Conservation (phyloP, 1,284 basidiomycete species). For the Neonothopanus nambi region DNA sequence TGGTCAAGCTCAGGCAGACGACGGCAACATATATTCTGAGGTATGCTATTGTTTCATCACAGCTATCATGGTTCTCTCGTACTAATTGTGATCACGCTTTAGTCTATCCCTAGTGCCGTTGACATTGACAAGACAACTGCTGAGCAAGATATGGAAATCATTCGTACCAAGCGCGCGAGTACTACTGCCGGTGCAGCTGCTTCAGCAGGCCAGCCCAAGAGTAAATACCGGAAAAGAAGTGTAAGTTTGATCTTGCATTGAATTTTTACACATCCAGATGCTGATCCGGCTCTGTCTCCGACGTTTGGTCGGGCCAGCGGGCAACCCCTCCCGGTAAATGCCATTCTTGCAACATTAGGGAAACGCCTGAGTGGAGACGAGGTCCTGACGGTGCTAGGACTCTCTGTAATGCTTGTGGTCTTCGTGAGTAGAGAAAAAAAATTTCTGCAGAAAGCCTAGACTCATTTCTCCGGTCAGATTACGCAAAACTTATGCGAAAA, state of each 20-base stretch:
- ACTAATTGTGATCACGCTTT: not conserved
- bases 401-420: slow-evolving; percentile 78
- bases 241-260: slow-evolving; percentile 46
- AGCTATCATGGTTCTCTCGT: not conserved
- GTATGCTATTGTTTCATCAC: slow-evolving; percentile 8
- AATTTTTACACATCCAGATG: slow-evolving; percentile 19
- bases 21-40: slow-evolving; percentile 14
- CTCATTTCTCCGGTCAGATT: slow-evolving; percentile 46
- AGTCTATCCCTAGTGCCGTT: slow-evolving; percentile 1
- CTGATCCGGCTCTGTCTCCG: slow-evolving; percentile 23
- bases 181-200: slow-evolving; percentile 50
- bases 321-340: slow-evolving; percentile 81
- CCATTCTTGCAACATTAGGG: slow-evolving; percentile 80
- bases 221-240: slow-evolving; percentile 79
- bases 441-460: slow-evolving; percentile 9
- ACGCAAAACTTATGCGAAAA: slow-evolving; percentile 77
- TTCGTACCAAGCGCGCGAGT: slow-evolving; percentile 72
- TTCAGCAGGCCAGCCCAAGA: slow-evolving; percentile 57
- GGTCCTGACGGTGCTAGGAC: slow-evolving; percentile 80
- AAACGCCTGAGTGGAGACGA: slow-evolving; percentile 82
- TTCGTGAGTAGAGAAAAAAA: slow-evolving; percentile 55
- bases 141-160: slow-evolving; percentile 79
- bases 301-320: slow-evolving; percentile 50
- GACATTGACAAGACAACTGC: slow-evolving; percentile 47
- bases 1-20: slow-evolving; percentile 21